These are phyloP conservation scores for Fusarium scirpi DNA, from an alignment of 2,329 filamentous ascomycete species.

Conservation along the genomic window DNA sequence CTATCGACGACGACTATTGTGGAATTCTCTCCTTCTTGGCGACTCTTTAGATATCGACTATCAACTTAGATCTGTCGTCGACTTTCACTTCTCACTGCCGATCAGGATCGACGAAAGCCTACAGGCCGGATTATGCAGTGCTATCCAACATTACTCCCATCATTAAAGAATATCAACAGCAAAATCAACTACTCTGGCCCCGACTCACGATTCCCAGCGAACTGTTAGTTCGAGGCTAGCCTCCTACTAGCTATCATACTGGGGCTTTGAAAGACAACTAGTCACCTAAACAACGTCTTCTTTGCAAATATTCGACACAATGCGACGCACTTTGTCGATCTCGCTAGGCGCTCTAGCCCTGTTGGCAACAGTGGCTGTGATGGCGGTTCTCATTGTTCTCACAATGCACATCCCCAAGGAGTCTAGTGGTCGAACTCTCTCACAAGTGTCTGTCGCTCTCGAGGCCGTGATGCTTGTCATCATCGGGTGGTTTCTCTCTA, in stretches of 20 bases:
- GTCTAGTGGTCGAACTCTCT: constrained; percentile 43
- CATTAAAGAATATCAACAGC: constrained; percentile 1
- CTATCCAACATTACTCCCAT: constrained; percentile 14
- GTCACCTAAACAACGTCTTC: constrained; percentile 2
- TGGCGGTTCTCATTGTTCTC: constrained; percentile 40
- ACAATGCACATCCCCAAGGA: constrained; percentile 33
- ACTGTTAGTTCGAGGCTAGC: constrained; percentile 34
- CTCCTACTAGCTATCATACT: constrained; percentile 21
- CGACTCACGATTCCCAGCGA: constrained; percentile 9
- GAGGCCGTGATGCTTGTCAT: constrained; percentile 46
- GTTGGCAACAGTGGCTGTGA: constrained; percentile 38
- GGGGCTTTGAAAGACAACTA: constrained; percentile 19
- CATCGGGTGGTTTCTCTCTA: constrained; percentile 52
- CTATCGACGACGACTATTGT: constrained; percentile 2
- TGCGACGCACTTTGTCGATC: constrained; percentile 38
- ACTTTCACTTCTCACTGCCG: constrained; percentile 10
- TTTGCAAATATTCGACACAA: constrained; percentile 21
- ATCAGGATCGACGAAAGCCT: constrained; percentile 21
- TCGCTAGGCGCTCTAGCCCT: constrained; percentile 40
- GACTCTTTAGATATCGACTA: background rate
- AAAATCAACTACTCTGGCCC: background rate
- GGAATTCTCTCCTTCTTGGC: background rate
- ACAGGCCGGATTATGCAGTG: constrained; percentile 28
- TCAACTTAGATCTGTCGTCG: constrained; percentile 3
- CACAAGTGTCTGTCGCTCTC: constrained; percentile 47